phyloP scores from a whole-genome alignment of 2,329 filamentous ascomycete species.

The Metarhizium guizhouense region DNA sequence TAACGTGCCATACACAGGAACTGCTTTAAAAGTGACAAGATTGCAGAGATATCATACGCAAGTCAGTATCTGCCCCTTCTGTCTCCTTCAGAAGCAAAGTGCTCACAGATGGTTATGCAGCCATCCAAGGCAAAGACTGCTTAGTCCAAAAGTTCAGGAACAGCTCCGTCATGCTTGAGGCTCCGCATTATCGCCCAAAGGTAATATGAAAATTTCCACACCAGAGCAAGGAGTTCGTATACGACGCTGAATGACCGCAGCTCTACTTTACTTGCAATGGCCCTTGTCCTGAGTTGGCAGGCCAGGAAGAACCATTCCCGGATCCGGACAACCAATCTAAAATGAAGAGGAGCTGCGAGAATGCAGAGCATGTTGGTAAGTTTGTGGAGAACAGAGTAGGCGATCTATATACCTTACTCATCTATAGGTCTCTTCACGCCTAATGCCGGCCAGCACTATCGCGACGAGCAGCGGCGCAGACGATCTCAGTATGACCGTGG shows the following conservation, averaged over 20 bases:
- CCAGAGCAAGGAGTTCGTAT: neutral
- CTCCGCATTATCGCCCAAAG: slow-evolving; percentile 74
- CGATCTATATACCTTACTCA: neutral
- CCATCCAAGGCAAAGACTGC: slow-evolving; percentile 87
- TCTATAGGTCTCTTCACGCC: slow-evolving; percentile 69
- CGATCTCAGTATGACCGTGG: slow-evolving; percentile 76
- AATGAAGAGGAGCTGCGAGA: slow-evolving; percentile 79
- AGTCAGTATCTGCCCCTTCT: slow-evolving; percentile 45
- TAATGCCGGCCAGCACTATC: slow-evolving; percentile 62
- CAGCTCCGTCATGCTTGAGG: slow-evolving; percentile 89
- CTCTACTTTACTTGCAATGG: slow-evolving; percentile 44
- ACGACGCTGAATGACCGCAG: slow-evolving; percentile 20
- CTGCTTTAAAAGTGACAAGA: slow-evolving; percentile 74
- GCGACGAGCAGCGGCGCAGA: slow-evolving; percentile 67
- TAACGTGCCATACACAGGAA: slow-evolving; percentile 43
- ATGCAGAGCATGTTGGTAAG: slow-evolving; percentile 74
- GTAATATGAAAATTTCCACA: slow-evolving; percentile 30
- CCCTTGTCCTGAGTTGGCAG: slow-evolving; percentile 43
- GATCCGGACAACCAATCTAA: slow-evolving; percentile 77
- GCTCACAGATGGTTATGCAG: slow-evolving; percentile 30
- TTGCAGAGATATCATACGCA: slow-evolving; percentile 90
- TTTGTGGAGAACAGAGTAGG: slow-evolving; percentile 11
- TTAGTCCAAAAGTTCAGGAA: slow-evolving; percentile 94
- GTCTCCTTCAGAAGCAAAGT: slow-evolving; percentile 9
- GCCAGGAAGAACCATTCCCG: slow-evolving; percentile 68